Evolutionary conservation across 2,329 filamentous ascomycete genomes (phyloP), one percentile per base, ranked within the genome.

Genomic region (Nemania bipapillata): DNA sequence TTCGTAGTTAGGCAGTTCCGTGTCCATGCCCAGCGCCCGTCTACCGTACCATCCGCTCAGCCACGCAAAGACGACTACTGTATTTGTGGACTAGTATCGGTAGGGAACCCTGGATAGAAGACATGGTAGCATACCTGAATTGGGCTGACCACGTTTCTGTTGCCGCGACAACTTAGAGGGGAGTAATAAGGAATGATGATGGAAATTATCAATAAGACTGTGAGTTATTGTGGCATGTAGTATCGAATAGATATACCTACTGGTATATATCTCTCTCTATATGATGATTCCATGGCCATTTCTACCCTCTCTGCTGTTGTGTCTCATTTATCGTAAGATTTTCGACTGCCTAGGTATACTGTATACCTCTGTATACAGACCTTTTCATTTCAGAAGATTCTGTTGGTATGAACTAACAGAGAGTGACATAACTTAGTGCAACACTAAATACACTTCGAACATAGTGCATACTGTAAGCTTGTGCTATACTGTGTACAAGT

Each of bases 91-190:
- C n/a, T 45, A 17, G 15, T 45, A 45, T 45, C 20, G 40, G 9
- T 26, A 12, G 22, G 7, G 9, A n/a, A 28, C 47, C 56, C 40
- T 49, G 40, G n/a, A n/a, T n/a, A n/a, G n/a, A n/a, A n/a, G 15
- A 40, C 24, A 32, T 47, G n/a, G 37, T 49, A 63, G n/a, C 20
- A 50, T 50, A 28, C 7, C 47, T 15, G 28, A 50, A 47, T 58
- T 50, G 60, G 47, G 47, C 55, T 60, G 37, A 55, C 35, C 42
- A 35, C 26, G 37, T 52, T 42, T 45, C 30, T 59, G 55, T 64
- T 68, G 65, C 61, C 61, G 55, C 55, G 65, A 60, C 65, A 68
- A 64, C 50, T 57, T 11, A 20, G n/a, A 26, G n/a, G 52, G 26
- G 49, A 40, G 24, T 50, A 22, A 28, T 5, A 63, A 26, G 32